These are phyloP conservation scores for Hyphopichia homilentoma DNA, from an alignment of 805 yeast species.

Conservation along the genomic window DNA sequence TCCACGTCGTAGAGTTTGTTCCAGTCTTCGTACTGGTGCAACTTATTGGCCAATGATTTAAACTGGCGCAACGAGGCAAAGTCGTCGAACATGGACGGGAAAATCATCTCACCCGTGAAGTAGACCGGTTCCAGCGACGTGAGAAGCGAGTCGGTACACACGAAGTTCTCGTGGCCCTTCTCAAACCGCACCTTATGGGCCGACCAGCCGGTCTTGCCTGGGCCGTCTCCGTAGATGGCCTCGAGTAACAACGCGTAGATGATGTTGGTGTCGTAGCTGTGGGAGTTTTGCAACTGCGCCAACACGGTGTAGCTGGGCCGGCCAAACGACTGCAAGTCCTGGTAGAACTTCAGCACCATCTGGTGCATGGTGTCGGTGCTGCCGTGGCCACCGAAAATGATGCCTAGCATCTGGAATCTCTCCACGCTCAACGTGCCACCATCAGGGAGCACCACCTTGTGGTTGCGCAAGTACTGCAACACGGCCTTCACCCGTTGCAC, in stretches of 20 bases:
- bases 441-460: constrained; percentile 40
- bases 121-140: constrained; percentile 23
- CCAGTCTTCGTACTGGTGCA: constrained; percentile 35
- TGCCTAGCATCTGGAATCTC: constrained; percentile 52
- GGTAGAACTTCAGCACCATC: constrained; percentile 35
- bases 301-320: constrained; percentile 37
- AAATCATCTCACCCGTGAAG: constrained; percentile 58
- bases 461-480: constrained; percentile 24
- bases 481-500: constrained; percentile 32
- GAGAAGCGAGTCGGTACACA: constrained; percentile 7
- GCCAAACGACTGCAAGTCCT: constrained; percentile 34
- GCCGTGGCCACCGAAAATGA: constrained; percentile 47
- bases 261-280: constrained; percentile 50
- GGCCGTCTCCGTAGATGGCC: constrained; percentile 52
- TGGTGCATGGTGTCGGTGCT: constrained; percentile 48
- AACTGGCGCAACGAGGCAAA: constrained; percentile 39
- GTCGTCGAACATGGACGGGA: constrained; percentile 47
- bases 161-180: constrained; percentile 22
- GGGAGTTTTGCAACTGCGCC: constrained; percentile 23
- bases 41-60: constrained; percentile 35
- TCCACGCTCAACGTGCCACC: constrained; percentile 49
- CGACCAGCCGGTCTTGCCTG: constrained; percentile 40
- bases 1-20: constrained; percentile 31
- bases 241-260: constrained; percentile 57
- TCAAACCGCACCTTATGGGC: constrained; percentile 38